These are phyloP conservation scores for Ceratocystis cacaofunesta DNA, from an alignment of 2,329 filamentous ascomycete genomes.

Conservation along the genomic window DNA sequence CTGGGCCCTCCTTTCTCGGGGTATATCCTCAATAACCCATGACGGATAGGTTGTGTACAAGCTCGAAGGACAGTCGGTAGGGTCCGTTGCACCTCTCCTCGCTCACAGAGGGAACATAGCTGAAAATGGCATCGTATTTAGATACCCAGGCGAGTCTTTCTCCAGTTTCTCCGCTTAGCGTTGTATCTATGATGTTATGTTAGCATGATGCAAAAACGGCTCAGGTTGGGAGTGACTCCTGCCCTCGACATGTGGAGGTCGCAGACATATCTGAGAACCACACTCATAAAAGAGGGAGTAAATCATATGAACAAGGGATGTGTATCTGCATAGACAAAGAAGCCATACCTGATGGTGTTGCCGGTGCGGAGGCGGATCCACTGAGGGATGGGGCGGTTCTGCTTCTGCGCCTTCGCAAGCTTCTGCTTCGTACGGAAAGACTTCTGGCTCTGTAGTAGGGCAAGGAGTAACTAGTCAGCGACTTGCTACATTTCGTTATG, in stretches of 20 bases:
- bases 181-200: constrained; percentile 64
- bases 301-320: not conserved
- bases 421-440: constrained; percentile 99
- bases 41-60: constrained; percentile 12
- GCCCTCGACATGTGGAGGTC: not conserved
- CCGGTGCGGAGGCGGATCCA: constrained; percentile 97
- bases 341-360: constrained; percentile 92
- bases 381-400: constrained; percentile 99
- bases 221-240: too few relatives aligned
- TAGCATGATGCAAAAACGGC: not conserved
- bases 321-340: not conserved
- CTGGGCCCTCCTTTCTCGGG: constrained; percentile 14
- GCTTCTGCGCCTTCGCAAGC: constrained; percentile 99
- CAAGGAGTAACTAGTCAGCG: constrained; percentile 16
- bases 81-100: constrained; percentile 14
- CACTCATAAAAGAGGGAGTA: not conserved
- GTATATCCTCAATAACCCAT: constrained; percentile 14
- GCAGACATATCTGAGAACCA: too few relatives aligned
- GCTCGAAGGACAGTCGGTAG: constrained; percentile 12
- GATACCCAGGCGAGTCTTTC: constrained; percentile 98
- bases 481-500: constrained; percentile 11
- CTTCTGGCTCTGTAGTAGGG: constrained; percentile 73
- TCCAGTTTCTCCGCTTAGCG: constrained; percentile 99
- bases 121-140: constrained; percentile 37
- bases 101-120: constrained; percentile 16